Evolutionary conservation across 179 eudicot genomes (phyloP), one percentile per base, ranked within the genome.

Genomic region (Actinidia polygama): DNA sequence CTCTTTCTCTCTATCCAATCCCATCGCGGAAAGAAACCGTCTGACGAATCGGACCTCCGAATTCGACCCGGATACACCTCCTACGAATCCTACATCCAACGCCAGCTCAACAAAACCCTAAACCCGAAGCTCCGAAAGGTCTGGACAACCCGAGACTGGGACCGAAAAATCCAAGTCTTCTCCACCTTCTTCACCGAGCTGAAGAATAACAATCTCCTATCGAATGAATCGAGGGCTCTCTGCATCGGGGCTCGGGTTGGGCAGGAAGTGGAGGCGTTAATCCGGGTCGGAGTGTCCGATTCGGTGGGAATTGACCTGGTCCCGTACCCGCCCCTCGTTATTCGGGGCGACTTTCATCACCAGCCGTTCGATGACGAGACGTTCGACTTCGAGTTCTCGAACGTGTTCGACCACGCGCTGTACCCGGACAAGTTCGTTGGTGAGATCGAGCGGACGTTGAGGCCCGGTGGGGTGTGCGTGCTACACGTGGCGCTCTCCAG

Each of bases 331-430:
- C 98, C 98, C 40, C 84, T 91, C 49, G 98, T 94, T 4, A 12
- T 95, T 7, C 40, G 81, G 16, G 98, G 98, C 1, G 98, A 94
- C 85, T 94, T 95, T 7, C 98, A 95, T 84, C 77, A 82, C 36
- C 98, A 92, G 83, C 98, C 98, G 47, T 94, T 94, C 75, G 89
- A 86, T 9, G 80, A 90, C 49, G 90, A 77, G 58, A 89, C 83
- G 0, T 95, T 95, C 58, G 98, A 94, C 64, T 92, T 94, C 46
- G 96, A 95, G 57, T 94, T 95, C 84, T 92, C 95, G 0, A 95
- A 95, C 79, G 98, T 95, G 81, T 95, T 95, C 70, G 98, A 95
- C 70, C 98, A 95, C 77, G 98, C 98, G 62, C 85, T 95, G 12
- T 92, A 87, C 59, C 98, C 98, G 84, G 85, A 85, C 18, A 90